Percentiles rank a stretch among this genome's conserved stretches.
phyloP scores from a whole-genome alignment of 441 rosid species.

The Erysimum cheiri region DNA sequence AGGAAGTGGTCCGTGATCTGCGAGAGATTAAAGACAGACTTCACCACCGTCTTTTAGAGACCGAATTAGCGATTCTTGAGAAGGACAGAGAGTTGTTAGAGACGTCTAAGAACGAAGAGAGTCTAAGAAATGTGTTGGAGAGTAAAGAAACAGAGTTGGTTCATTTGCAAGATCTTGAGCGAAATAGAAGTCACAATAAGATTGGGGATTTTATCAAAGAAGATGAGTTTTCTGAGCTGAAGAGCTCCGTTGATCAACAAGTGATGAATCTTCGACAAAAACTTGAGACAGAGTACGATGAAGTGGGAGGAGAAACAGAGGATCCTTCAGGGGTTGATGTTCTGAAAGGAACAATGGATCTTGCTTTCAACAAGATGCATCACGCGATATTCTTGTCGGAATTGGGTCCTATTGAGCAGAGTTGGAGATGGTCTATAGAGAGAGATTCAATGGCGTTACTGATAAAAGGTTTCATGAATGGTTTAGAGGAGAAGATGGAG shows the following conservation, averaged over 20 bases:
- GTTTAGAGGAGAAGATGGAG: constrained; percentile 46
- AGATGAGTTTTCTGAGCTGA: constrained; percentile 65
- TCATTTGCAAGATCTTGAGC: constrained; percentile 59
- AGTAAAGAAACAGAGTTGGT: constrained; percentile 60
- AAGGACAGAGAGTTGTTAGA: constrained; percentile 69
- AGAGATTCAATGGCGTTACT: constrained; percentile 48
- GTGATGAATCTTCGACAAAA: constrained; percentile 73
- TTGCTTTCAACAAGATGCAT: constrained; percentile 84
- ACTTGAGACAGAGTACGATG: constrained; percentile 58
- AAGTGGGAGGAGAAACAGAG: constrained; percentile 33
- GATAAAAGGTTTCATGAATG: constrained; percentile 59
- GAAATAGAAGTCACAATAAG: constrained; percentile 43
- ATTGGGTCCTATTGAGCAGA: constrained; percentile 67
- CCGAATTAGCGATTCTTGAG: constrained; percentile 69
- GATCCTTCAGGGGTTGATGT: constrained; percentile 54
- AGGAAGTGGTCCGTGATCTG: constrained; percentile 65
- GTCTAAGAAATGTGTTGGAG: constrained; percentile 63
- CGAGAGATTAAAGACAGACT: constrained; percentile 76
- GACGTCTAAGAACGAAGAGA: constrained; percentile 59
- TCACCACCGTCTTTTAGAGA: constrained; percentile 63
- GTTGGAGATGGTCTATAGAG: constrained; percentile 71
- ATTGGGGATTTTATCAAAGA: constrained; percentile 47
- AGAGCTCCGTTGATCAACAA: constrained; percentile 73
- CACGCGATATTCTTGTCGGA: constrained; percentile 66
- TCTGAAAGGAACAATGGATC: constrained; percentile 78